A percentile compares a stretch with the other conserved stretches of the same genome.
Evolutionary conservation across 78 protist species (phyloP).

Genomic region (Creolimax fragrantissima): DNA sequence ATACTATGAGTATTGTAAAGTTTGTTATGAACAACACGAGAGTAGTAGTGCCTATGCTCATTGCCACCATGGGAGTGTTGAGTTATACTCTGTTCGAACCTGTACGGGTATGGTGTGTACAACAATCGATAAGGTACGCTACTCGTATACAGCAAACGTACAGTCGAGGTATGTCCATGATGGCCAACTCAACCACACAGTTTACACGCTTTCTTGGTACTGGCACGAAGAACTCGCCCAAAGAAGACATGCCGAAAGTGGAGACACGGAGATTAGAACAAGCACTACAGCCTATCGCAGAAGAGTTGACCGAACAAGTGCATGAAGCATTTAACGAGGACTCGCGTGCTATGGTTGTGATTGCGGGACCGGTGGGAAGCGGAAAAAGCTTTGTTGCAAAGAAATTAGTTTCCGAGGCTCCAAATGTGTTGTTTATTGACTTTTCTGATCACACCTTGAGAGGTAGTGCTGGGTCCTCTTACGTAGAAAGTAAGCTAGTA

Average conservation of each 20-base stretch:
- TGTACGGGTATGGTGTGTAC: not conserved
- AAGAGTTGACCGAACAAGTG: not conserved
- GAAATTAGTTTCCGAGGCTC: not conserved
- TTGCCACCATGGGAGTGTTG: not conserved
- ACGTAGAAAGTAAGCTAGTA: not conserved
- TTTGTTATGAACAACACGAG: not conserved
- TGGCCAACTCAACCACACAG: not conserved
- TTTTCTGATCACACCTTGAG: not conserved
- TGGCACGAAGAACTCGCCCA: not conserved
- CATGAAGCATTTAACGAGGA: not conserved
- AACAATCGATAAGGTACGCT: not conserved
- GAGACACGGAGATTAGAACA: no score
- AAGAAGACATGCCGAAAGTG: not conserved
- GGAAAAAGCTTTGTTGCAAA: not conserved
- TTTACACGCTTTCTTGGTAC: not conserved
- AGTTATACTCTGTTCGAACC: not conserved
- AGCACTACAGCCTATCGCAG: not conserved
- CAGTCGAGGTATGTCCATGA: not conserved
- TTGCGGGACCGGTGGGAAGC: not conserved
- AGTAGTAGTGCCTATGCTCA: not conserved
- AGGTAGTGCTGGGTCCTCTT: not conserved
- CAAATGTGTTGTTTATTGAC: not conserved
- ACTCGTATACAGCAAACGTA: not conserved
- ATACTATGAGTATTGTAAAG: not conserved
- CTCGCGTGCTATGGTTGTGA: not conserved